Base-by-base conservation (phyloP, 768 basidiomycete species). In the Saitozyma podzolica region DNA sequence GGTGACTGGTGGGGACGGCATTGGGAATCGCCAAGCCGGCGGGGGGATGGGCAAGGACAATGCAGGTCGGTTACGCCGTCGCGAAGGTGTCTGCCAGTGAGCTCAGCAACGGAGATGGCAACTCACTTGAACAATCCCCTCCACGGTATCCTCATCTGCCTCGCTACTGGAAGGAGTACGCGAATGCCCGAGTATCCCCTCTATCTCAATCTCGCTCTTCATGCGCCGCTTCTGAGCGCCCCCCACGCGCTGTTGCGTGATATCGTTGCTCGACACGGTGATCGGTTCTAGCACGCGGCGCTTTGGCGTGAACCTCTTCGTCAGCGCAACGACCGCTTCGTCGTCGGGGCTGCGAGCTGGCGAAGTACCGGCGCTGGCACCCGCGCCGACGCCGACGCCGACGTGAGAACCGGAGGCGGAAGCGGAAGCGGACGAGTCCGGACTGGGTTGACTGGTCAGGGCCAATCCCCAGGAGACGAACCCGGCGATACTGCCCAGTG, bases 1-100 rank as follows among this genome's bases (percentile, higher is more conserved):
- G 9, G 72, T 67, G 7, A 74, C 60, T 8, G 72, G 72, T 8
- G 72, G 67, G 14, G 72, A 74, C 9, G 72, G 69, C 9, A 74
- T 49, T 3, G 72, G 72, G 59, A 68, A 70, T 19, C 72, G 59
- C 69, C 69, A 74, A 17, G 49, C 55, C 0, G 68, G 66, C 16
- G 69, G 56, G 20, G 67, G 66, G 1, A 69, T 16, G 39, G 54
- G 54, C 8, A 68, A 48, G 7, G 57, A 51, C 8, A 53, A 49
- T 43, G 20, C 8, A 17, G 61, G 61, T 29, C 62, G 59, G 29
- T 53, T 40, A 29, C 51, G 50, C 8, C 65, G 56, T 40, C 65
- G 54, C 19, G 48, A 40, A 3, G 65, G 69, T n/a, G 63, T 57
- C 63, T 65, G 41, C 9, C 1, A 2, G 54, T 56, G 50, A 51